Base-by-base conservation (phyloP, 1,139 yeast genomes). In the Yamadazyma spencermartinsiae region DNA sequence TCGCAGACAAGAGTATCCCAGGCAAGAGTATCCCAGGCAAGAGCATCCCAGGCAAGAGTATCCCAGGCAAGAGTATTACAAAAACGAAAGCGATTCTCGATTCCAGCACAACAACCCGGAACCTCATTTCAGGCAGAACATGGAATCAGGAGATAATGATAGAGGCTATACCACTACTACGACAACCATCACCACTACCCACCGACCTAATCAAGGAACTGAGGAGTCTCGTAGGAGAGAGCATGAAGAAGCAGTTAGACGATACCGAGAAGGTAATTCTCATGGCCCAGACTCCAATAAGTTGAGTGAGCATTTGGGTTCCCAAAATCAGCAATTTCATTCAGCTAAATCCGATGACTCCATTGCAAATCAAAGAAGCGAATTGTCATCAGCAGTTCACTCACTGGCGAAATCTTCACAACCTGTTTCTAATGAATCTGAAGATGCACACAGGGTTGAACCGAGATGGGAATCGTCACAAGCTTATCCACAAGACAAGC, bases 141-240 rank as follows among this genome's bases (percentile, higher is more conserved):
- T 8, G 7, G 23, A 20, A 20, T 10, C 12, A 25, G 28, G 6
- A 4, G 13, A 17, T 29, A 4, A 29, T 8, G 14, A 16, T 11
- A 10, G 31, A 25, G 23, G 30, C 6, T 41, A 40, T 36, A 38
- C 47, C 19, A 43, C 48, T 12, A 44, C 49, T 15, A 45, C 50
- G 17, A 45, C 50, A 3, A 45, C 55, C 13, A 43, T 49, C 12
- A 41, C 50, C 14, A 46, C 55, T 21, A 43, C 47, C 13, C 47
- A 42, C 39, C 44, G 42, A n/a, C 27, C 18, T 35, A 20, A 24
- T 26, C 32, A 23, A 9, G 17, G n/a, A 10, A 19, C 13, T 4
- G 32, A 19, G 18, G 26, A 18, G 15, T 8, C 13, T 8, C 25
- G 19, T 35, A 31, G 31, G 12, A 14, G 26, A 13, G 47, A 42